A percentile compares a stretch with the other conserved stretches of the same genome.
phyloP scores from a whole-genome alignment of 1,284 basidiomycete species.

The Papiliotrema terrestris region DNA sequence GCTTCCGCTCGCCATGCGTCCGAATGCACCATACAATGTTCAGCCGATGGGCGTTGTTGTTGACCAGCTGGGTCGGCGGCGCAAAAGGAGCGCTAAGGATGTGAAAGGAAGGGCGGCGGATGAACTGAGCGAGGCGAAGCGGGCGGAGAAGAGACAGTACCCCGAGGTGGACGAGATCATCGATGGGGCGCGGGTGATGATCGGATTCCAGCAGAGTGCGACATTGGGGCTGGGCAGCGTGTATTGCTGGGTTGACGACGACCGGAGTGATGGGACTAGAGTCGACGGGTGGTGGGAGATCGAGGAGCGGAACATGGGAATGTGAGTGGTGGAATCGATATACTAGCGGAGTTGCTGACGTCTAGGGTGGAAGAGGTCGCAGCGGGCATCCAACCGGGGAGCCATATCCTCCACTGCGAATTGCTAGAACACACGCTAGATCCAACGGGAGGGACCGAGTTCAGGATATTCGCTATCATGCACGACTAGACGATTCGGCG shows the following conservation, averaged over 20 bases:
- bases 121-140: not conserved
- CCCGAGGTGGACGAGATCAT: not conserved
- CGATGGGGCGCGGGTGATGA: constrained; percentile 8
- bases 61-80: not conserved
- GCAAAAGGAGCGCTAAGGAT: not conserved
- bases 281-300: constrained; percentile 41
- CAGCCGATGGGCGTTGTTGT: constrained; percentile 1
- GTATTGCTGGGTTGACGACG: constrained; percentile 44
- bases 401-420: constrained; percentile 36
- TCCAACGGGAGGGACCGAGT: constrained; percentile 38
- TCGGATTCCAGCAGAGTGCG: constrained; percentile 25
- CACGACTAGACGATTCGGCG: not conserved
- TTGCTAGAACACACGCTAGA: constrained; percentile 35
- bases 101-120: not conserved
- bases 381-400: constrained; percentile 27
- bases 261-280: constrained; percentile 19
- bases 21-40: constrained; percentile 12
- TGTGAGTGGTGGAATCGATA: not conserved
- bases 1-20: constrained; percentile 12
- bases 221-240: constrained; percentile 42
- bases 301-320: constrained; percentile 29
- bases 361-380: constrained; percentile 21
- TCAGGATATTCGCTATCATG: constrained; percentile 43
- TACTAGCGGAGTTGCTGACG: constrained; percentile 13
- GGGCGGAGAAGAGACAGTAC: constrained; percentile 2